These are phyloP conservation scores for Macadamia integrifolia DNA, from an alignment of 164 flowering plant species.

Conservation along the genomic window DNA sequence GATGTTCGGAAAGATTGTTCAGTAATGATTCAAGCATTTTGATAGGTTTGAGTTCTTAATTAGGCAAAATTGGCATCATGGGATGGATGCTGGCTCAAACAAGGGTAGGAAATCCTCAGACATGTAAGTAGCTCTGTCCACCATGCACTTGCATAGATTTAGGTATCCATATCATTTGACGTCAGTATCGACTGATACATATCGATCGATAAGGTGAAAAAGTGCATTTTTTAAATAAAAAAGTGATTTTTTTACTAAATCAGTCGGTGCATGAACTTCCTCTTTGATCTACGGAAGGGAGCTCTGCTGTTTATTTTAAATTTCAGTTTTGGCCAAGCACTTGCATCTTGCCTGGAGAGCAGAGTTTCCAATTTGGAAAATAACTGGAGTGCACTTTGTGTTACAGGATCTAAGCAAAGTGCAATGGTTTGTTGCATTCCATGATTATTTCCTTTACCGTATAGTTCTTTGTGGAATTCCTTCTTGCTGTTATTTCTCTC, in stretches of 20 bases:
- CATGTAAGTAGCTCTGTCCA: too few relatives aligned
- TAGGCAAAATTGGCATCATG: too few relatives aligned
- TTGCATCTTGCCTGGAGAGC: constrained; percentile 10
- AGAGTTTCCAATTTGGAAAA: constrained; percentile 24
- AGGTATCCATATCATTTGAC: too few relatives aligned
- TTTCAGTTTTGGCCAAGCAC: constrained; percentile 1
- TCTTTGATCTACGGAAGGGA: constrained; percentile 33
- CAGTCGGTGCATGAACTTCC: constrained; percentile 34
- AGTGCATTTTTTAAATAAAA: too few relatives aligned
- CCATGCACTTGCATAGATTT: too few relatives aligned
- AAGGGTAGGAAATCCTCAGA: too few relatives aligned
- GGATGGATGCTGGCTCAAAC: too few relatives aligned
- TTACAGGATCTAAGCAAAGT: constrained; percentile 33
- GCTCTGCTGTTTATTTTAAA: constrained; percentile 30
- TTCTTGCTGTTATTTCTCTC: constrained; percentile 4
- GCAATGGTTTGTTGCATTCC: constrained; percentile 39
- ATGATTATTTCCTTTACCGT: constrained; percentile 19
- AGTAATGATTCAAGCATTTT: too few relatives aligned
- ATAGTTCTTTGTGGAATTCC: constrained; percentile 8
- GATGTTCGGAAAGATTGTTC: too few relatives aligned
- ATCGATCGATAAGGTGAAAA: too few relatives aligned
- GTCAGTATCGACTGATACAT: too few relatives aligned
- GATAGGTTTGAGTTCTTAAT: too few relatives aligned
- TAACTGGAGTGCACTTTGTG: constrained; percentile 32
- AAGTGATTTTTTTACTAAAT: constrained; percentile 7